phyloP scores from a whole-genome alignment of 108 stramenopile species.

The Cyclotella cryptica region DNA sequence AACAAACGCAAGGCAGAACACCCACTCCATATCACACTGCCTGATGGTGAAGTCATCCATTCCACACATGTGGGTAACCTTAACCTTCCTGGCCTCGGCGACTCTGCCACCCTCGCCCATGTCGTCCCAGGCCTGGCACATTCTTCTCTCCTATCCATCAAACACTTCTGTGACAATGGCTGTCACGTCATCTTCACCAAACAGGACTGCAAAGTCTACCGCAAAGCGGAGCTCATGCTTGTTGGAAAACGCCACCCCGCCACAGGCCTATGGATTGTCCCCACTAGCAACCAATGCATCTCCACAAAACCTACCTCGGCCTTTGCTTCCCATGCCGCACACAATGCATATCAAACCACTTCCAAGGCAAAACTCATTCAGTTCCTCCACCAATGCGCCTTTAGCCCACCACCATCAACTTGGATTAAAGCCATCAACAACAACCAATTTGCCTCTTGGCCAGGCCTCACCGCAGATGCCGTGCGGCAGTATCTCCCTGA shows the following conservation, averaged over 20 bases:
- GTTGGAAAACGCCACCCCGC: conserved; percentile 6
- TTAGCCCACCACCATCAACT: conserved; percentile 16
- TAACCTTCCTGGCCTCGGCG: conserved; percentile 10
- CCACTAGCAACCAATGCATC: not conserved
- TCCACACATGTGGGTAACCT: conserved; percentile 42
- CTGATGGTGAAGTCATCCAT: conserved; percentile 21
- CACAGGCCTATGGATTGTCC: conserved; percentile 31
- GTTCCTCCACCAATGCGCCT: conserved; percentile 29
- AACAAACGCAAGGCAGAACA: conserved; percentile 8
- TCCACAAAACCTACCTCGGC: not conserved
- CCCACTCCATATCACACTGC: conserved; percentile 22
- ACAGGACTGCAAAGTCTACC: conserved; percentile 11
- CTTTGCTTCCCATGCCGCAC: not conserved
- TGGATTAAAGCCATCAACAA: conserved; percentile 31
- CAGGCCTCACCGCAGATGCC: conserved; percentile 7
- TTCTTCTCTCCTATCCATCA: conserved; percentile 21
- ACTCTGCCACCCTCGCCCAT: conserved; percentile 1
- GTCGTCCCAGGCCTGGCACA: conserved; percentile 31
- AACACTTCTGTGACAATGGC: conserved; percentile 24
- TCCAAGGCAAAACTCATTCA: conserved; percentile 15
- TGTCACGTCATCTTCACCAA: conserved; percentile 21
- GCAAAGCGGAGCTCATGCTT: conserved; percentile 9
- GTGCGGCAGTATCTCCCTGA: not conserved
- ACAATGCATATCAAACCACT: conserved; percentile 5
- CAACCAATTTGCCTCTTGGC: conserved; percentile 4